Evolutionary conservation across 495 filamentous ascomycete genomes (phyloP).

Genomic region (Talaromyces proteolyticus): DNA sequence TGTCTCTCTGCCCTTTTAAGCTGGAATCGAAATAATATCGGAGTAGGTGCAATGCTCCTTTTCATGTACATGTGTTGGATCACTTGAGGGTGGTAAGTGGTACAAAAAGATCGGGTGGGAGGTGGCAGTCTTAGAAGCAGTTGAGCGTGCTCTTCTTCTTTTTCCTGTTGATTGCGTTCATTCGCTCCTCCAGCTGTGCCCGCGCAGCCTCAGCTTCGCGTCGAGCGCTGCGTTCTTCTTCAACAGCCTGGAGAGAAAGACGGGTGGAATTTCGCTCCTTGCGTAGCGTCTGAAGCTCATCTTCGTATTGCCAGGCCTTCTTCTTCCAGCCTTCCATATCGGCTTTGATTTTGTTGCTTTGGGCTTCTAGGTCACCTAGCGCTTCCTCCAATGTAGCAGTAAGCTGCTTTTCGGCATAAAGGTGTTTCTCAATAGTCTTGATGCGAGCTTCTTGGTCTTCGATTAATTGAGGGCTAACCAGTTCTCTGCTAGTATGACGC

Average conservation of each 20-base stretch:
- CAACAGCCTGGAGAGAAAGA: slow-evolving; percentile 84
- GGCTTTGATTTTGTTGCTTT: slow-evolving; percentile 75
- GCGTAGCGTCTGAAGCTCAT: slow-evolving; percentile 66
- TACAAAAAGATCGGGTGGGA: slow-evolving; percentile 6
- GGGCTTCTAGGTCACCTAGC: slow-evolving; percentile 82
- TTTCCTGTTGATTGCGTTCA: slow-evolving; percentile 84
- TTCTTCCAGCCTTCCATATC: slow-evolving; percentile 89
- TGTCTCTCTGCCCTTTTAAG: no score
- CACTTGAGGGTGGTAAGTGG: no score
- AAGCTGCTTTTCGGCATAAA: slow-evolving; percentile 93
- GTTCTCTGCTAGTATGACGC: slow-evolving; percentile 78
- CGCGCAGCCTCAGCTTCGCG: slow-evolving; percentile 82
- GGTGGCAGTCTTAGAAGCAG: slow-evolving; percentile 63
- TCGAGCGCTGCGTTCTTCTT: slow-evolving; percentile 86
- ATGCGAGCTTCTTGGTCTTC: slow-evolving; percentile 96
- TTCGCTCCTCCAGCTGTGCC: slow-evolving; percentile 84
- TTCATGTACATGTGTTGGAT: neutral
- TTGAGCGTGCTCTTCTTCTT: slow-evolving; percentile 96
- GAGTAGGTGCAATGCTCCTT: neutral
- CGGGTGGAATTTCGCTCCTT: slow-evolving; percentile 65
- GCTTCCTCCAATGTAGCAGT: slow-evolving; percentile 93
- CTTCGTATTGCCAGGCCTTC: slow-evolving; percentile 70
- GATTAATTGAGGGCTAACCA: slow-evolving; percentile 54
- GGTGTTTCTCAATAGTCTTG: slow-evolving; percentile 92
- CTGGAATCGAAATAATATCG: neutral